A percentile compares a stretch with the other conserved stretches of the same genome.
Conservation (phyloP, 2,329 filamentous ascomycete genomes). For the Hypoxylon sp. region DNA sequence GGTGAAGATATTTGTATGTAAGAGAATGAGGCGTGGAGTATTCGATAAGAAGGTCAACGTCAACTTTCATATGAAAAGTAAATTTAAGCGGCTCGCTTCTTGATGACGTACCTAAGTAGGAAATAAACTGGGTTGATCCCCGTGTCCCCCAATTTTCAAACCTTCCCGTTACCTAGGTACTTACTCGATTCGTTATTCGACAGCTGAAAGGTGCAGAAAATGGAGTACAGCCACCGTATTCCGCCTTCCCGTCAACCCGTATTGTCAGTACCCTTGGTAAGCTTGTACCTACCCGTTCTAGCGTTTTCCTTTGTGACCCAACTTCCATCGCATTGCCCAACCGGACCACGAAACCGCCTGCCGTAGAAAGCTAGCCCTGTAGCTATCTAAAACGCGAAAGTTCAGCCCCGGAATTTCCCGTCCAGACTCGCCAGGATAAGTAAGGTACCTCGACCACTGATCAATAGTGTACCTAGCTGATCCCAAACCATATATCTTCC, state of each 20-base stretch:
- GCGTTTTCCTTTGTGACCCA: constrained; percentile 15
- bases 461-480: too few species aligned
- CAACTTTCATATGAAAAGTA: constrained; percentile 1
- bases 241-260: background rate
- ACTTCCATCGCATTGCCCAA: background rate
- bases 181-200: constrained; percentile 3
- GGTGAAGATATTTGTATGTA: constrained; percentile 6
- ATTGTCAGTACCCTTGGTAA: background rate
- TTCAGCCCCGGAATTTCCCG: constrained; percentile 28
- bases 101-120: background rate
- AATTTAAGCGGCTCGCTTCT: background rate
- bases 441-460: constrained; percentile 8
- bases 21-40: constrained; percentile 3
- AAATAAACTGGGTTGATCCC: background rate
- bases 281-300: constrained; percentile 36
- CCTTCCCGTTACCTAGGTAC: background rate
- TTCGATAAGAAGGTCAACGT: background rate
- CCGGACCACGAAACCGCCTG: constrained; percentile 21
- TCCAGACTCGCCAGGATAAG: constrained; percentile 8
- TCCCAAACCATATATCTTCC: constrained; percentile 26
- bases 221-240: background rate
- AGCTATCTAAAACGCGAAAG: constrained; percentile 25
- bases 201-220: background rate
- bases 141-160: background rate
- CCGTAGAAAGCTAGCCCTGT: background rate